Conservation (phyloP, 2,329 filamentous ascomycete genomes). For the Sporothrix curviconia region DNA sequence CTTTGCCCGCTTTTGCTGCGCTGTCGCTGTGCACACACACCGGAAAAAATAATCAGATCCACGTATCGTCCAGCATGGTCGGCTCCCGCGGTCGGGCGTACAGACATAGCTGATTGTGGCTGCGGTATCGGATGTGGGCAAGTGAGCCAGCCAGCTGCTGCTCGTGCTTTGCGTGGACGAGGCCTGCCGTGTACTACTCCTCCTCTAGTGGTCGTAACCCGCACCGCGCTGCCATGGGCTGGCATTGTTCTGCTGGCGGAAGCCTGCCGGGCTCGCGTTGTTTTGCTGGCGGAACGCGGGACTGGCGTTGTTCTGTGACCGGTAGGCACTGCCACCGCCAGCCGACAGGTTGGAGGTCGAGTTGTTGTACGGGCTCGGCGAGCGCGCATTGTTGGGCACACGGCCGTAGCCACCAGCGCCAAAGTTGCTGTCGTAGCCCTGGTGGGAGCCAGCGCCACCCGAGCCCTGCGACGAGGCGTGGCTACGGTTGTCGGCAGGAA, state of each 20-base stretch:
- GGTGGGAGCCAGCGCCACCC: conserved; percentile 6
- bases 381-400: conserved; percentile 18
- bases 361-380: conserved; percentile 26
- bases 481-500: conserved; percentile 36
- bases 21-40: too few species aligned
- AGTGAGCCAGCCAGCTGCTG: too few species aligned
- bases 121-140: too few species aligned
- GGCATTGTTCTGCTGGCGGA: conserved; percentile 19
- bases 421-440: conserved; percentile 16
- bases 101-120: too few species aligned
- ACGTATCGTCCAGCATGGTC: too few species aligned
- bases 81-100: too few species aligned
- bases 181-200: too few species aligned
- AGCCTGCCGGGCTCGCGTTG: conserved; percentile 27
- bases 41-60: too few species aligned
- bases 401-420: neutral
- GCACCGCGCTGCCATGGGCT: conserved; percentile 53
- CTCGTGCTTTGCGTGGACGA: too few species aligned
- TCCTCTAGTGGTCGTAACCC: conserved; percentile 39
- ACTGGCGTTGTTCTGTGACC: conserved; percentile 25
- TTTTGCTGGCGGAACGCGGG: conserved; percentile 23
- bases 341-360: conserved; percentile 21
- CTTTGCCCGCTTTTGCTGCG: too few species aligned
- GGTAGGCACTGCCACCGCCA: conserved; percentile 25
- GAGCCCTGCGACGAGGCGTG: conserved; percentile 22